A percentile compares a stretch with the other conserved stretches of the same genome.
Evolutionary conservation across 768 basidiomycete species (phyloP).

Genomic region (Pleurotus platypus): DNA sequence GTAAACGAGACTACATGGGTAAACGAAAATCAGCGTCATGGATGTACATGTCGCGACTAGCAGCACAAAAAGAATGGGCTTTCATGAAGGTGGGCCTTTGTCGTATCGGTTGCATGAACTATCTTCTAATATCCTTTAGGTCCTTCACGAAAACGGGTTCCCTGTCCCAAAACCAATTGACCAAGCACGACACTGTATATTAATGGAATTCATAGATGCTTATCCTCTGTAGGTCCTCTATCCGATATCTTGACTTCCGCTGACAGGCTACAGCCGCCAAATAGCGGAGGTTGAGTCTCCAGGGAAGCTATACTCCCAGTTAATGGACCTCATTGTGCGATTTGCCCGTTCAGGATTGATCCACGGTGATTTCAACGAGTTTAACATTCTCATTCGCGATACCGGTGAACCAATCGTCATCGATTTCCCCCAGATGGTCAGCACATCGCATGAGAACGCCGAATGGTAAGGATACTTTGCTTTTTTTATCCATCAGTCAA

Average conservation of each 20-base stretch:
- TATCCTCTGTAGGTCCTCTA: conserved; percentile 75
- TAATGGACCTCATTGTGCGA: conserved; percentile 96
- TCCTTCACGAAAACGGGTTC: conserved; percentile 86
- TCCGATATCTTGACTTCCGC: not conserved
- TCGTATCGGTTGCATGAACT: not conserved
- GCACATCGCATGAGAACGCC: conserved; percentile 93
- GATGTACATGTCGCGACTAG: conserved; percentile 99
- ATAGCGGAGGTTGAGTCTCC: conserved; percentile 81
- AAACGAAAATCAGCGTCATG: conserved; percentile 95
- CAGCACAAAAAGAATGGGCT: conserved; percentile 96
- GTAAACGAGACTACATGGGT: conserved; percentile 93
- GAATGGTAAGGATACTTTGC: conserved; percentile 66
- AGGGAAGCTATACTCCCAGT: conserved; percentile 81
- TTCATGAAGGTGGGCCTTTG: conserved; percentile 85
- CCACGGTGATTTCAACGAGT: conserved; percentile 99
- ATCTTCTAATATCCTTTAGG: conserved; percentile 37
- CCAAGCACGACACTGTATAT: conserved; percentile 89
- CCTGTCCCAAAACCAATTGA: conserved; percentile 94
- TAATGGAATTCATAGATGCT: conserved; percentile 96
- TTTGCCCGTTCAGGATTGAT: conserved; percentile 94
- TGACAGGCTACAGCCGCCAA: conserved; percentile 61
- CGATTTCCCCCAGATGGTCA: conserved; percentile 99
- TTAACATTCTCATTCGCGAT: conserved; percentile 93
- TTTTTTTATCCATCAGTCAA: conserved; percentile 10
- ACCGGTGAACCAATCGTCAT: conserved; percentile 81